Evolutionary conservation across 768 basidiomycete species (phyloP), one percentile per base, ranked within the genome.

Genomic region (Amanita pseudoporphyria): DNA sequence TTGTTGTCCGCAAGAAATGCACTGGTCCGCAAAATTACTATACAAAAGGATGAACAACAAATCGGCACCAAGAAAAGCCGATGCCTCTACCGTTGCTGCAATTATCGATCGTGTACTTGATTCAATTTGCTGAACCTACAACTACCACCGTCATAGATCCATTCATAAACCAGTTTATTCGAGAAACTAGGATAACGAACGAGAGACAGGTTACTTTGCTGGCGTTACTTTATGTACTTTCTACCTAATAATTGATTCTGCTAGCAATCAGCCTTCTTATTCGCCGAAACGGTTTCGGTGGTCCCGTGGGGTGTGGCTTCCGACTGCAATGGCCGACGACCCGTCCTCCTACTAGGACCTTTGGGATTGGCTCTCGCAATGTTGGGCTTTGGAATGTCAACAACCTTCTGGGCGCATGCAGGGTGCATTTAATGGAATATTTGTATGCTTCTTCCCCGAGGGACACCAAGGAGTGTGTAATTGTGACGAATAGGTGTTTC

Each of bases 261-360:
- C 24, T 49, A 74, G 72, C 69, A 71, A 61, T 74, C 72, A 6
- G 58, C 62, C 1, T 74, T 73, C 58, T 74, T 71, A 56, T 57
- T 71, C 24, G 62, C 71, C 9, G 71, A 76, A 58, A 65, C 65
- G 18, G 30, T 67, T 4, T 68, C 68, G 6, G 70, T 72, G 14
- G 61, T 74, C n/a, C 63, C 64, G 22, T 76, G 72, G 73, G 70
- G 72, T 5, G 60, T 67, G 50, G 56, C 68, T 14, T 71, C 74
- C 2, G 74, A 75, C 53, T 59, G 61, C n/a, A 53, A 69, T 48
- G 76, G 74, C 3, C 63, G 74, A 16, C 58, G 66, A 43, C 73
- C 74, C n/a, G 57, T 75, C 3, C 56, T 77, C 16, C 59, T 76
- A 3, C 52, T 70, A 16, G 74, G 71, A 0, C 69, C 71, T 0